Conservation (phyloP, 148 eudicot species). For the Drosera capensis region DNA sequence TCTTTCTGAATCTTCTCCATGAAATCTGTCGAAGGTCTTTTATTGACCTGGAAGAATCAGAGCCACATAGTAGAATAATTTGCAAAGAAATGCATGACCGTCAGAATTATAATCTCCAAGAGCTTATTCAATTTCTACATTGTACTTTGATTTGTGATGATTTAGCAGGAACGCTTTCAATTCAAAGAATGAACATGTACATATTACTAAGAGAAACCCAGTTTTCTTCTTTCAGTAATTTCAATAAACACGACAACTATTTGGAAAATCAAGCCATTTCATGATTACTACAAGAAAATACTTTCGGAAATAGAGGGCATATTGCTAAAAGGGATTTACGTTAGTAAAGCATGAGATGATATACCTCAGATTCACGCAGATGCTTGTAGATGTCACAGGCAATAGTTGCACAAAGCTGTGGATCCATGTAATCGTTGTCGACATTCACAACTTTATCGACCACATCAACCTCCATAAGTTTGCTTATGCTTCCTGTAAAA, state of each 20-base stretch:
- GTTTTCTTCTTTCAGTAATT: too few relatives aligned
- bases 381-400: constrained; percentile 91
- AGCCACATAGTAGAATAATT: not conserved
- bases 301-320: not conserved
- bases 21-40: constrained; percentile 63
- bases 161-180: too few relatives aligned
- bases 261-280: too few relatives aligned
- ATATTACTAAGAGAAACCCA: too few relatives aligned
- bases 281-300: not conserved
- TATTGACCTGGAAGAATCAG: constrained; percentile 36
- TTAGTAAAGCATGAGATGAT: not conserved
- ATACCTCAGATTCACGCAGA: constrained; percentile 76
- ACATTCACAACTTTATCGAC: constrained; percentile 37
- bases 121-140: too few relatives aligned
- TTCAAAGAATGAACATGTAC: too few relatives aligned
- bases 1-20: constrained; percentile 88
- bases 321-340: too few relatives aligned
- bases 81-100: not conserved
- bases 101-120: not conserved
- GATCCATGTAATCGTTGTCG: constrained; percentile 57
- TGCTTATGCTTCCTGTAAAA: constrained; percentile 36
- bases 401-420: constrained; percentile 79
- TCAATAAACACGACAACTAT: too few relatives aligned
- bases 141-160: too few relatives aligned
- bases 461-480: constrained; percentile 27